These are phyloP conservation scores for Lithohypha guttulata DNA, from an alignment of 2,329 filamentous ascomycete genomes.

Conservation along the genomic window DNA sequence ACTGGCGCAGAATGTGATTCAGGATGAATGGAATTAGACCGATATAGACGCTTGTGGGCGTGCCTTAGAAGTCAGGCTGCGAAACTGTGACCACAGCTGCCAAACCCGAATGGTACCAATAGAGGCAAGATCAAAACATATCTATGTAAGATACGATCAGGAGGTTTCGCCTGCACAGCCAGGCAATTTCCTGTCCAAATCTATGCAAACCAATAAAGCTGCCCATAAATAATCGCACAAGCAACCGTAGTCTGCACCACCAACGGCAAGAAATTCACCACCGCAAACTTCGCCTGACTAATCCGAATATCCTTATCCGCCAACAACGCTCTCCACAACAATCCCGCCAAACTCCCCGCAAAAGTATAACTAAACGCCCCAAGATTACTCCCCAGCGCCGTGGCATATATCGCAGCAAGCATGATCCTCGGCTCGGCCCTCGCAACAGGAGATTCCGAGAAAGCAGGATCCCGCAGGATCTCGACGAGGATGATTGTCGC, in stretches of 20 bases:
- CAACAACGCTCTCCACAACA: slow-evolving; percentile 19
- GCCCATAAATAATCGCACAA: slow-evolving; percentile 17
- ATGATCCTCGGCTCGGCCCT: slow-evolving; percentile 14
- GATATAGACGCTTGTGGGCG: no score
- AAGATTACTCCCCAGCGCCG: slow-evolving; percentile 22
- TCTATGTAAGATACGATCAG: no score
- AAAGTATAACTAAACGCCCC: slow-evolving; percentile 22
- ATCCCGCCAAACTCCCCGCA: slow-evolving; percentile 19
- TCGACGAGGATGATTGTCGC: slow-evolving; percentile 23
- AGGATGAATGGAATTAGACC: slow-evolving; percentile 7
- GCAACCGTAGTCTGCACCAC: slow-evolving; percentile 20
- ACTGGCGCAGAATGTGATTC: slow-evolving; percentile 32
- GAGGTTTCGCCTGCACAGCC: no score
- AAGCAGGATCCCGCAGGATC: slow-evolving; percentile 18
- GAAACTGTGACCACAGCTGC: no score
- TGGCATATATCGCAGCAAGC: slow-evolving; percentile 16
- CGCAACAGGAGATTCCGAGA: slow-evolving; percentile 12
- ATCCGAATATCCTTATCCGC: slow-evolving; percentile 19
- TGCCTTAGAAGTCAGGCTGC: no score
- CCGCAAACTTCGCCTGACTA: slow-evolving; percentile 18
- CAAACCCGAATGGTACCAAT: no score
- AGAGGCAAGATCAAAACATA: no score
- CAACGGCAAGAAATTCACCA: slow-evolving; percentile 18
- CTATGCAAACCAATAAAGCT: slow-evolving; percentile 20
- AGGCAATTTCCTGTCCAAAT: no score